Conservation (phyloP, 2,329 filamentous ascomycete genomes). For the Colletotrichum sp. region DNA sequence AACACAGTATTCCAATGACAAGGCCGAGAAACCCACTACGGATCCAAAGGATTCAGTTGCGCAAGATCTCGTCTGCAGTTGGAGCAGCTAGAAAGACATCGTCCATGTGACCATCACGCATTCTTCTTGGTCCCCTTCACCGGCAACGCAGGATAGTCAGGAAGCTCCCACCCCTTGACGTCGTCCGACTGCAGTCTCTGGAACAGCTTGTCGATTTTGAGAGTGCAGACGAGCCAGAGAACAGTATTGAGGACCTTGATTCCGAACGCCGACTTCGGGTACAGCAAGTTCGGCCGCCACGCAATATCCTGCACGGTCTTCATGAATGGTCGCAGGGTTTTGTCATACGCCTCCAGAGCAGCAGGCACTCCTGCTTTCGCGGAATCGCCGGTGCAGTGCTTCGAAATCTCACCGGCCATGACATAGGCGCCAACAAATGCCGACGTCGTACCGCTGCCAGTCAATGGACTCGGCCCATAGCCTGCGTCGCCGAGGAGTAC, state of each 20-base stretch:
- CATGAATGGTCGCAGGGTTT: conserved; percentile 48
- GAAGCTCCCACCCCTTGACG: conserved; percentile 6
- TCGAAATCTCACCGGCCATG: conserved; percentile 57
- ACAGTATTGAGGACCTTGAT: conserved; percentile 4
- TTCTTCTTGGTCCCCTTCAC: not conserved
- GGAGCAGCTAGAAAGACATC: not conserved
- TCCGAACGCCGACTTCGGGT: conserved; percentile 15
- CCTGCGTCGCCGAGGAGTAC: conserved; percentile 60
- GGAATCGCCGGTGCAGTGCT: conserved; percentile 20
- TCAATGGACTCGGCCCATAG: conserved; percentile 49
- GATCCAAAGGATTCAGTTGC: not conserved
- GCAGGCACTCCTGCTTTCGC: conserved; percentile 24
- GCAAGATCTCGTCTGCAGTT: not conserved
- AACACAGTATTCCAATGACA: not conserved
- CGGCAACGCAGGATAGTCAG: not conserved
- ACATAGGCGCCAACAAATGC: conserved; percentile 58
- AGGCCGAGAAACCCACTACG: not conserved
- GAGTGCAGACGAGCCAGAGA: not conserved
- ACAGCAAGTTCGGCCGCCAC: not conserved
- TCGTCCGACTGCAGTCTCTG: conserved; percentile 12
- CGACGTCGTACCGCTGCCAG: conserved; percentile 56
- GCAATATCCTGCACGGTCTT: conserved; percentile 39
- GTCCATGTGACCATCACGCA: not conserved
- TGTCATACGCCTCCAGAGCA: conserved; percentile 49
- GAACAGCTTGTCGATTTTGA: conserved; percentile 9